Evolutionary conservation across 164 flowering plant genomes (phyloP).

Genomic region (Vitis rupestris): DNA sequence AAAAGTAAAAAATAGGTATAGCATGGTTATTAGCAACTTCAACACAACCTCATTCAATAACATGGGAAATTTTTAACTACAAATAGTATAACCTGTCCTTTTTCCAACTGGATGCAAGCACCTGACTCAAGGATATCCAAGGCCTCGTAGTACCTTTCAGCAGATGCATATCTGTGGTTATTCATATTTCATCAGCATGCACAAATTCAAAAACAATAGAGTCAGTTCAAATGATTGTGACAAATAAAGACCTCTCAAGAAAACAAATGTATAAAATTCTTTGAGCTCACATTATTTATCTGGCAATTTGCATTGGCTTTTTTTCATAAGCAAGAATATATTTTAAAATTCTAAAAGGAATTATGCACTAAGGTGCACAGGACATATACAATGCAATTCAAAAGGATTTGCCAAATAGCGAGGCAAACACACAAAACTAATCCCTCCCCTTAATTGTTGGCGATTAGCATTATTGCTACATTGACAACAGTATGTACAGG

Average conservation of each 20-base stretch:
- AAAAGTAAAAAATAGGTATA: neutral
- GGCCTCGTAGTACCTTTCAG: constrained; percentile 76
- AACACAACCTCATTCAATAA: neutral
- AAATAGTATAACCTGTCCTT: constrained; percentile 63
- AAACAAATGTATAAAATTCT: neutral
- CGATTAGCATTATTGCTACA: too few relatives aligned
- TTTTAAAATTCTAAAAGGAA: too few relatives aligned
- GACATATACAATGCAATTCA: too few relatives aligned
- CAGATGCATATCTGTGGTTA: constrained; percentile 60
- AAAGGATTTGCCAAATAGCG: too few relatives aligned
- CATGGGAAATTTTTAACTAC: neutral
- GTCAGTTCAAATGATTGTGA: too few relatives aligned
- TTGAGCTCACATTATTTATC: too few relatives aligned
- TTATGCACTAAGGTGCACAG: too few relatives aligned
- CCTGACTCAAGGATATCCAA: constrained; percentile 85
- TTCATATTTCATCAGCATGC: neutral
- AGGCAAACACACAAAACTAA: too few relatives aligned
- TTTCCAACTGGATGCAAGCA: constrained; percentile 74
- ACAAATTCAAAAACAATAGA: neutral
- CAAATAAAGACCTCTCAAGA: neutral
- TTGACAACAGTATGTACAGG: too few relatives aligned
- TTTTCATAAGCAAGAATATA: too few relatives aligned
- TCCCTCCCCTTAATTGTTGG: too few relatives aligned
- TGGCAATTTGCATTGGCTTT: too few relatives aligned
- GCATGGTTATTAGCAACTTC: neutral